These are phyloP conservation scores for Parathielavia hyrcaniae DNA, from an alignment of 495 filamentous ascomycete species.

Conservation along the genomic window DNA sequence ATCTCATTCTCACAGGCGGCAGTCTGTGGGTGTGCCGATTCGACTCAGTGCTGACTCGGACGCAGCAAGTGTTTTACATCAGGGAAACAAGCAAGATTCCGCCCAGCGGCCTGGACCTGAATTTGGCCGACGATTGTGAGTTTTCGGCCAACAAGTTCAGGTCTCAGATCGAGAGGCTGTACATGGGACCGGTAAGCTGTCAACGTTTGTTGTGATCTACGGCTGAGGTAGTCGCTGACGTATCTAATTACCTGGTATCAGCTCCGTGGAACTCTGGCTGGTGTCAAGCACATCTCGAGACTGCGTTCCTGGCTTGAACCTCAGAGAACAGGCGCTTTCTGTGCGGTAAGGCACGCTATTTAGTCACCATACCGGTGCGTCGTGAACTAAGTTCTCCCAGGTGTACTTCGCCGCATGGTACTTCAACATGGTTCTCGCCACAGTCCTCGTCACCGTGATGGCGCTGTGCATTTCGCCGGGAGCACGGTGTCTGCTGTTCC, in stretches of 20 bases:
- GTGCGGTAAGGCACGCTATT: neutral
- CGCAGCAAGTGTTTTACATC: conserved; percentile 1
- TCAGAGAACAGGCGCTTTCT: neutral
- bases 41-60: neutral
- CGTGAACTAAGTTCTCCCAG: neutral
- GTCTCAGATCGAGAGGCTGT: neutral
- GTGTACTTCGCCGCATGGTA: neutral
- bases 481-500: neutral
- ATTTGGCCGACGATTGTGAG: neutral
- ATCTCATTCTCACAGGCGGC: no score
- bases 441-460: neutral
- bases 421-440: neutral
- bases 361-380: neutral
- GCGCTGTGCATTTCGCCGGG: neutral
- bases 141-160: neutral
- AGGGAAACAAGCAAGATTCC: neutral
- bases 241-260: no score
- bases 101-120: neutral
- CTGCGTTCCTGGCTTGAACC: neutral
- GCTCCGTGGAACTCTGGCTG: neutral
- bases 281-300: neutral
- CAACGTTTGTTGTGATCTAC: neutral
- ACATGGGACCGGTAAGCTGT: neutral
- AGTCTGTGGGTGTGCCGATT: neutral
- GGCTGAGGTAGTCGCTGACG: neutral